Evolutionary conservation across 768 basidiomycete genomes (phyloP).

Genomic region (Xerocomus potaroensis): DNA sequence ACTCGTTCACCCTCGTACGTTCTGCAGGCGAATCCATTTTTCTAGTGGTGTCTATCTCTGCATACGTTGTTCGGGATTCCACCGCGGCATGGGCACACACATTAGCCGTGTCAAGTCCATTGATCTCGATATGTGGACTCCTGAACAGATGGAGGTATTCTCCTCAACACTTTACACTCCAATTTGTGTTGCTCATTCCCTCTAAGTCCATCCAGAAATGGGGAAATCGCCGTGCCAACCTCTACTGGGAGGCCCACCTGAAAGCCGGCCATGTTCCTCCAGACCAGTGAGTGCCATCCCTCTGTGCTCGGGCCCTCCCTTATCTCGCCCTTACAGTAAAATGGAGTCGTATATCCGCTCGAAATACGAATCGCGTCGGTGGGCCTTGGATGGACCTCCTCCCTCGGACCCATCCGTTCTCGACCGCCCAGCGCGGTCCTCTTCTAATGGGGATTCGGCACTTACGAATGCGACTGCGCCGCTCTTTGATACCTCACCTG

Average conservation of each 20-base stretch:
- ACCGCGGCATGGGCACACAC: slow-evolving; percentile 97
- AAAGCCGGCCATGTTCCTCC: slow-evolving; percentile 88
- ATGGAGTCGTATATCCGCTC: slow-evolving; percentile 97
- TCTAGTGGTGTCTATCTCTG: slow-evolving; percentile 88
- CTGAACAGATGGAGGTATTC: slow-evolving; percentile 89
- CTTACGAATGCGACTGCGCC: neutral
- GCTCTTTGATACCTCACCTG: slow-evolving; percentile 3
- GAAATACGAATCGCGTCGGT: slow-evolving; percentile 90
- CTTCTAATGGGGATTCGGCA: slow-evolving; percentile 6
- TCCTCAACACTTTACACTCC: slow-evolving; percentile 14
- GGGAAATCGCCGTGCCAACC: slow-evolving; percentile 90
- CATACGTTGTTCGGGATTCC: slow-evolving; percentile 96
- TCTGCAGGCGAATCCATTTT: neutral
- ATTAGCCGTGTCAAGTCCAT: slow-evolving; percentile 97
- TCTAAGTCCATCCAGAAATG: slow-evolving; percentile 80
- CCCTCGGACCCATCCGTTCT: slow-evolving; percentile 79
- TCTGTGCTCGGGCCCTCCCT: neutral
- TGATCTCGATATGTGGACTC: slow-evolving; percentile 96
- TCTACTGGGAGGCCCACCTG: slow-evolving; percentile 97
- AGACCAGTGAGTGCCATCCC: slow-evolving; percentile 71
- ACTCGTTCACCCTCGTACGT: neutral
- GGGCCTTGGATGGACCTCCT: slow-evolving; percentile 88
- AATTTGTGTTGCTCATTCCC: neutral
- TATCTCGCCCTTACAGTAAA: slow-evolving; percentile 54
- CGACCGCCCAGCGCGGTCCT: slow-evolving; percentile 38